Evolutionary conservation across 176 grass and related monocot genomes (phyloP).

Genomic region (Oryza nivara): DNA sequence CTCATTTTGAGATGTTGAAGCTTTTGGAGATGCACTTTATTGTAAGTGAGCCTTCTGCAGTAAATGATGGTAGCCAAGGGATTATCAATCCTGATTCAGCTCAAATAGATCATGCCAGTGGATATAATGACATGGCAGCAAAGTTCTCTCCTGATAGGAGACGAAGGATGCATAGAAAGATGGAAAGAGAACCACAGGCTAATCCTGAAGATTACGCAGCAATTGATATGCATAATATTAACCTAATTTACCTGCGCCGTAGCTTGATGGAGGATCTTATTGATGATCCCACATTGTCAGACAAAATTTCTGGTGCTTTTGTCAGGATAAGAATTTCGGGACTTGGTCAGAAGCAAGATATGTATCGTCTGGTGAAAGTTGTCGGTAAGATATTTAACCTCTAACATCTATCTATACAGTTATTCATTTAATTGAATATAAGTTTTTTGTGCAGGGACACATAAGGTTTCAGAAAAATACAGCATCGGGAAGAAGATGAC

Average conservation of each 20-base stretch:
- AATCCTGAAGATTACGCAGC: constrained; percentile 88
- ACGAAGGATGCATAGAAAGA: constrained; percentile 64
- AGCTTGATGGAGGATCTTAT: constrained; percentile 88
- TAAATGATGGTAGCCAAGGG: constrained; percentile 50
- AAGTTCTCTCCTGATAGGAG: constrained; percentile 55
- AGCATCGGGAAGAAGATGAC: constrained; percentile 88
- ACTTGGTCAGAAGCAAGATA: constrained; percentile 84
- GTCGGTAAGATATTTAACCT: constrained; percentile 66
- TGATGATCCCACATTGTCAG: constrained; percentile 62
- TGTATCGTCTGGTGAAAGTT: constrained; percentile 97
- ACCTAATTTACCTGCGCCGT: constrained; percentile 78
- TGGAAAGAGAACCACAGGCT: constrained; percentile 54
- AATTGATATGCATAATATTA: constrained; percentile 91
- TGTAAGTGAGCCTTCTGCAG: constrained; percentile 62
- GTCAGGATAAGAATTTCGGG: constrained; percentile 91
- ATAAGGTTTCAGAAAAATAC: constrained; percentile 78
- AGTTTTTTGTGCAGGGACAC: constrained; percentile 58
- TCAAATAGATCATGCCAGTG: constrained; percentile 63
- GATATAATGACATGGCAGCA: constrained; percentile 48
- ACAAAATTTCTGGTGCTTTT: constrained; percentile 81
- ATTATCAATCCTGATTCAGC: constrained; percentile 48
- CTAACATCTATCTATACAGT: constrained; percentile 13
- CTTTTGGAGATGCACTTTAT: constrained; percentile 91
- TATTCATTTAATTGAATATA: background rate
- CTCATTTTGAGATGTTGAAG: constrained; percentile 98